A percentile compares a stretch with the other conserved stretches of the same genome.
Conservation (phyloP, 2,329 filamentous ascomycete species). For the Trichoderma cornu-damae region DNA sequence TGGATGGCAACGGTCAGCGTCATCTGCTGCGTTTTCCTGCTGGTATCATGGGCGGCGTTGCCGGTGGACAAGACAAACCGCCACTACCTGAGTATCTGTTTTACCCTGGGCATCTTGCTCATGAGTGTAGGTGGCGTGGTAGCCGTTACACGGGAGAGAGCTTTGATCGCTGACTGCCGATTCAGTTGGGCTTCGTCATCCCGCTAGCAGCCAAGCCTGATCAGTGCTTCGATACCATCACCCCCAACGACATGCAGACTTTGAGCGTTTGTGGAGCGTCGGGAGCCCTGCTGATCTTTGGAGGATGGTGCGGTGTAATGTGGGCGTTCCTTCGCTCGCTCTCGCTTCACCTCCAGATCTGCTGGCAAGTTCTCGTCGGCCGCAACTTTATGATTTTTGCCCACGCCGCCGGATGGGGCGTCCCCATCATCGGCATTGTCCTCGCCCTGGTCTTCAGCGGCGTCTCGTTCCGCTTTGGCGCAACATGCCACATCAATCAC, state of each 20-base stretch:
- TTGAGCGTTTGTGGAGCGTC: conserved; percentile 80
- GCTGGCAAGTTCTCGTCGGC: conserved; percentile 90
- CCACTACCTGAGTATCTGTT: conserved; percentile 87
- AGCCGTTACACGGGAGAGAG: background rate
- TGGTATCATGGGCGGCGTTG: conserved; percentile 73
- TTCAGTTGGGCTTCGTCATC: conserved; percentile 80
- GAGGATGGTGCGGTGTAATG: conserved; percentile 76
- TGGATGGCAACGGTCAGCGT: conserved; percentile 76
- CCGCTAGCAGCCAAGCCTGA: conserved; percentile 73
- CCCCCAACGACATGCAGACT: conserved; percentile 85
- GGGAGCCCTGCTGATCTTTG: conserved; percentile 77
- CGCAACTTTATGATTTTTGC: conserved; percentile 84
- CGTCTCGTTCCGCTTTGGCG: conserved; percentile 89
- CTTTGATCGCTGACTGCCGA: conserved; percentile 22
- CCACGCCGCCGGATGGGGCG: conserved; percentile 74
- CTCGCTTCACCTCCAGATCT: conserved; percentile 94
- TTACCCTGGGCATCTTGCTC: conserved; percentile 68
- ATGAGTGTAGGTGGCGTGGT: conserved; percentile 62
- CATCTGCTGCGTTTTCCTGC: conserved; percentile 65
- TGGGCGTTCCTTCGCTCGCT: conserved; percentile 90
- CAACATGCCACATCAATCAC: conserved; percentile 92
- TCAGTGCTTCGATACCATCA: conserved; percentile 85
- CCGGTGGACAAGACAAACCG: conserved; percentile 85
- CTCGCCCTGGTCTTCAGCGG: conserved; percentile 79
- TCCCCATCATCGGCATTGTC: conserved; percentile 70